Evolutionary conservation across 2,329 filamentous ascomycete species (phyloP).

Genomic region (Ceratocystis albifundus): DNA sequence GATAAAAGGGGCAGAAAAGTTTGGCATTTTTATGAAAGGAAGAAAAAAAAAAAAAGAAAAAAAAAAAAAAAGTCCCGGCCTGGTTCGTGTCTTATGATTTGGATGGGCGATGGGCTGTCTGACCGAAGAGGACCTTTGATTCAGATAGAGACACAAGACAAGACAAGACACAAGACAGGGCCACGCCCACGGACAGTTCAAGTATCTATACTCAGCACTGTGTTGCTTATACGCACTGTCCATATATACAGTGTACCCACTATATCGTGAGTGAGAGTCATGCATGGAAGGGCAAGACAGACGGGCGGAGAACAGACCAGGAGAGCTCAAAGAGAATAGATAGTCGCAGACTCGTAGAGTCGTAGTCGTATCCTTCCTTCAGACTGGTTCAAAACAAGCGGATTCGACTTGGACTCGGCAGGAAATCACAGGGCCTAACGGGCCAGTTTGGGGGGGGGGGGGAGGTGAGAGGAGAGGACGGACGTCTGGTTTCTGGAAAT

Average conservation of each 20-base stretch:
- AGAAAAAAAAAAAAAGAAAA: too few species aligned
- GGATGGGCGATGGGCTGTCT: background rate
- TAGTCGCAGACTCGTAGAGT: background rate
- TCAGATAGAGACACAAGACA: constrained; percentile 2
- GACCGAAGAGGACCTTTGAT: constrained; percentile 1
- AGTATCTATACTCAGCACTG: background rate
- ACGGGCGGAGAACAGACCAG: too few species aligned
- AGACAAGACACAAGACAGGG: background rate
- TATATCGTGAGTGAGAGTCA: background rate
- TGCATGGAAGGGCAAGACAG: background rate
- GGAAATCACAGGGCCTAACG: constrained; percentile 1
- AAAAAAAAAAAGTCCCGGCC: background rate
- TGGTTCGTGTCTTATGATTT: too few species aligned
- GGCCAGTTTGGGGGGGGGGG: too few species aligned
- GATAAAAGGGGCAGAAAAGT: too few species aligned
- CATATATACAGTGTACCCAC: too few species aligned
- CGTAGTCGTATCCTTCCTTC: background rate
- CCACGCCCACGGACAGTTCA: background rate
- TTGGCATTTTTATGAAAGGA: too few species aligned
- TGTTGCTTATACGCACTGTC: background rate
- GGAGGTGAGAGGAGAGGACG: background rate
- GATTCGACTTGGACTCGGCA: background rate
- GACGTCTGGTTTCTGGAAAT: too few species aligned
- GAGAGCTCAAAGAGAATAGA: background rate
- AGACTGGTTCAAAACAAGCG: background rate